Conservation (phyloP, 1,284 basidiomycete species). For the Sporisorium exsertum region DNA sequence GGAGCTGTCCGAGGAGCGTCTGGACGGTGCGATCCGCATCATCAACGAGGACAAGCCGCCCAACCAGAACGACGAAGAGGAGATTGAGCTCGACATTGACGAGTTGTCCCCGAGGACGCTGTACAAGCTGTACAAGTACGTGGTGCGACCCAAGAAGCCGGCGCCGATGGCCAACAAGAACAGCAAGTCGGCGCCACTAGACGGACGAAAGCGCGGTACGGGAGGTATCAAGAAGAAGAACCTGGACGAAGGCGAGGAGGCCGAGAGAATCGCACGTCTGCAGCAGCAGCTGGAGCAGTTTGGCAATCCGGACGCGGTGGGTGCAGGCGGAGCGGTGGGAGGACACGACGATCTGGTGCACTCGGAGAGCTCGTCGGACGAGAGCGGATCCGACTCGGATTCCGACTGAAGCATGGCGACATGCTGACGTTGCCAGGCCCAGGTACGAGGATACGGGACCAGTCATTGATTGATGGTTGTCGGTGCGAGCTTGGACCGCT, state of each 20-base stretch:
- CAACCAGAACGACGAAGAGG: slow-evolving; percentile 65
- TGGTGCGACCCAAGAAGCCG: slow-evolving; percentile 65
- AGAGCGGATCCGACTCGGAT: slow-evolving; percentile 51
- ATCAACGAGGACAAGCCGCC: slow-evolving; percentile 69
- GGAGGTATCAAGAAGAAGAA: slow-evolving; percentile 69
- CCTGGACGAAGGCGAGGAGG: slow-evolving; percentile 67
- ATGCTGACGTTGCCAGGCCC: not conserved
- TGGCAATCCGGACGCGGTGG: slow-evolving; percentile 52
- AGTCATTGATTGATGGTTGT: not conserved
- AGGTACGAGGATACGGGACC: too few species aligned
- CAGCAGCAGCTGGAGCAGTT: slow-evolving; percentile 67
- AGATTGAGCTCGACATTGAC: slow-evolving; percentile 69
- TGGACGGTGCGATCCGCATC: slow-evolving; percentile 68
- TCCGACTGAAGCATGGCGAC: slow-evolving; percentile 26
- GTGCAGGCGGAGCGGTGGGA: slow-evolving; percentile 31
- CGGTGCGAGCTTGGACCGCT: not conserved
- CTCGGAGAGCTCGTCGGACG: slow-evolving; percentile 63
- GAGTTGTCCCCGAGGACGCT: slow-evolving; percentile 66
- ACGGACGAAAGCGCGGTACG: slow-evolving; percentile 66
- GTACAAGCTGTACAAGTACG: slow-evolving; percentile 69
- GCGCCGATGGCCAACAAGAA: slow-evolving; percentile 46
- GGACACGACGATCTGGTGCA: slow-evolving; percentile 67
- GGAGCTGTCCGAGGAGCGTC: slow-evolving; percentile 66
- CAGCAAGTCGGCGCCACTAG: slow-evolving; percentile 56
- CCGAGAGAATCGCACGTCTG: slow-evolving; percentile 64